A percentile compares a stretch with the other conserved stretches of the same genome.
These are phyloP conservation scores for Hyaloscypha bicolor DNA, from an alignment of 495 filamentous ascomycete species.

Conservation along the genomic window DNA sequence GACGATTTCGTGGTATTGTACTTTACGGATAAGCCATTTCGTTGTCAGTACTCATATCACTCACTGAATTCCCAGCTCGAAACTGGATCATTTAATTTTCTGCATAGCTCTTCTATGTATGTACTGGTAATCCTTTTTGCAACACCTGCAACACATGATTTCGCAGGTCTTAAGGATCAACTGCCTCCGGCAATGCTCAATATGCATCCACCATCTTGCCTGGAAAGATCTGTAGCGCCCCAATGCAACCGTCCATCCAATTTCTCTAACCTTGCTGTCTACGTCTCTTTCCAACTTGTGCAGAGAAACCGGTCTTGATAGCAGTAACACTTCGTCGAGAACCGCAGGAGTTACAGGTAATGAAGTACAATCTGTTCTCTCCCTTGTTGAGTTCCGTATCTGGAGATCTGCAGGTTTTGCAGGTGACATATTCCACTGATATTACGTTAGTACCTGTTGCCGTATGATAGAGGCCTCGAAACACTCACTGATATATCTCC, in stretches of 20 bases:
- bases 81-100: constrained; percentile 9
- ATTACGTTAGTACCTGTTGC: constrained; percentile 20
- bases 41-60: not conserved
- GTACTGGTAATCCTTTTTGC: constrained; percentile 7
- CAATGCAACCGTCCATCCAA: constrained; percentile 1
- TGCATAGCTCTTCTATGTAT: constrained; percentile 18
- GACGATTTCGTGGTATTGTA: not conserved
- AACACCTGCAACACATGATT: not conserved
- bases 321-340: constrained; percentile 89
- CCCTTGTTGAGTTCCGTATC: constrained; percentile 98
- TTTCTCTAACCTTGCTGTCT: constrained; percentile 55
- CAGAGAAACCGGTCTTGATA: constrained; percentile 99
- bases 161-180: not conserved
- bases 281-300: constrained; percentile 95
- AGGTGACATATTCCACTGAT: constrained; percentile 94
- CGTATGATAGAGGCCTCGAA: constrained; percentile 3
- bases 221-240: constrained; percentile 3
- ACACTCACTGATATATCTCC: constrained; percentile 87
- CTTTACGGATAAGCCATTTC: not conserved
- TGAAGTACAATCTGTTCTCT: constrained; percentile 91
- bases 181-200: not conserved
- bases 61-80: not conserved
- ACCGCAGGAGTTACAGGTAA: constrained; percentile 86
- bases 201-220: constrained; percentile 5
- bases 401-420: constrained; percentile 93